Conservation (phyloP, 148 eudicot species). For the Polygonum aviculare region DNA sequence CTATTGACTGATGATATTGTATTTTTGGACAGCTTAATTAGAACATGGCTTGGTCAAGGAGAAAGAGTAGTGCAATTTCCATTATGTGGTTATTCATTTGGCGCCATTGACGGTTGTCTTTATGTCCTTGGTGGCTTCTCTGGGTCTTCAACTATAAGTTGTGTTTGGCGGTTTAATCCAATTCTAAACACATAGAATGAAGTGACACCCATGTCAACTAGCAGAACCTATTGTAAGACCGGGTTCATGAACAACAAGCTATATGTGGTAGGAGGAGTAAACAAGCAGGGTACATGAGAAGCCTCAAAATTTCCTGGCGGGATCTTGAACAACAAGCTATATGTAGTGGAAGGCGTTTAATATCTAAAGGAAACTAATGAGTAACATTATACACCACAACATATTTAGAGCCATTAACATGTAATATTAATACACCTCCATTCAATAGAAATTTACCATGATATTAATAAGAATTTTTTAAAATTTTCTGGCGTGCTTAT, state of each 20-base stretch:
- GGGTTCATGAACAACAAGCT: conserved; percentile 72
- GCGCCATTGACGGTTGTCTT: conserved; percentile 69
- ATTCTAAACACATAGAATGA: conserved; percentile 64
- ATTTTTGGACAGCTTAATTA: conserved; percentile 66
- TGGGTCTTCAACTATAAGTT: conserved; percentile 49
- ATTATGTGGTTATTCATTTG: conserved; percentile 82
- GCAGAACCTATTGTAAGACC: conserved; percentile 83
- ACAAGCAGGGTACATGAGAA: too few relatives aligned
- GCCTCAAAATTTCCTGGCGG: too few relatives aligned
- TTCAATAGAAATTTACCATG: too few relatives aligned
- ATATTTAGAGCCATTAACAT: too few relatives aligned
- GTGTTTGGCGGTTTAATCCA: conserved; percentile 78
- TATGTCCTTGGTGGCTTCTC: conserved; percentile 79
- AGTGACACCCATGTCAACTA: conserved; percentile 56
- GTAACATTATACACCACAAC: too few relatives aligned
- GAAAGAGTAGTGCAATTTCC: conserved; percentile 46
- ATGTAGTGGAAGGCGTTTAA: conserved; percentile 81
- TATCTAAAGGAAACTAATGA: too few relatives aligned
- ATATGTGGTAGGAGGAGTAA: conserved; percentile 92
- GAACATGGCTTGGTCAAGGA: conserved; percentile 74
- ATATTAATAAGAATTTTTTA: too few relatives aligned
- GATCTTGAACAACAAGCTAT: conserved; percentile 66
- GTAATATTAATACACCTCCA: too few relatives aligned
- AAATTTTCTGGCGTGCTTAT: too few relatives aligned
- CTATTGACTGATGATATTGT: neutral